phyloP scores from a whole-genome alignment of 257 asterid genomes.

The Salvia splendens region DNA sequence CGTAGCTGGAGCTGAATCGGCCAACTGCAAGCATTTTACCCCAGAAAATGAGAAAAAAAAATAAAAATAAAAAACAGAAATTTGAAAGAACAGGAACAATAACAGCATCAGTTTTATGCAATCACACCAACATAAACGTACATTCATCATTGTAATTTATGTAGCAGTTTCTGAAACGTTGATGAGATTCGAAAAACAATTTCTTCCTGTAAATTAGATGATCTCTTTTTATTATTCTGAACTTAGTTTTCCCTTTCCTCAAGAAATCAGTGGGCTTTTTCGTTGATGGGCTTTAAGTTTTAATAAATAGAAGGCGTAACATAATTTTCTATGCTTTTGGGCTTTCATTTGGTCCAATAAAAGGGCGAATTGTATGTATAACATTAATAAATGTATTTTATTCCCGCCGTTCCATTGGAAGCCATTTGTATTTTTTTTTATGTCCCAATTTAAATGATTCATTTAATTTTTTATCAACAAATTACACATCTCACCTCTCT shows the following conservation, averaged over 20 bases:
- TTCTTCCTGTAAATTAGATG: neutral
- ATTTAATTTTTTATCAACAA: no score
- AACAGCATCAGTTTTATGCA: neutral
- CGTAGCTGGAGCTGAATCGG: slow-evolving; percentile 55
- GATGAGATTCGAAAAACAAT: slow-evolving; percentile 18
- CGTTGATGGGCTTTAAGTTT: neutral
- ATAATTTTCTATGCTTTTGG: no score
- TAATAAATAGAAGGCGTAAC: no score
- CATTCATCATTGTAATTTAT: slow-evolving; percentile 32
- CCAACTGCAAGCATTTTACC: slow-evolving; percentile 36
- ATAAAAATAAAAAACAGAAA: neutral
- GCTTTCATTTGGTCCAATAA: no score
- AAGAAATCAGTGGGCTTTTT: slow-evolving; percentile 36
- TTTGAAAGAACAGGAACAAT: neutral
- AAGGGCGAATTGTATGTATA: no score
- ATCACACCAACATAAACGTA: slow-evolving; percentile 24
- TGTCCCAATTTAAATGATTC: no score
- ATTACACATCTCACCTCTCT: no score
- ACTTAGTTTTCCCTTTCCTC: slow-evolving; percentile 44
- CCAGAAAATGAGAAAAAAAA: neutral
- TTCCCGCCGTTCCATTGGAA: no score
- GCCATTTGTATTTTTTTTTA: no score
- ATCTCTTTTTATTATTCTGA: neutral
- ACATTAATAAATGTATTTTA: no score
- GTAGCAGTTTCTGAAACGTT: slow-evolving; percentile 1